phyloP scores from a whole-genome alignment of 495 filamentous ascomycete species.

The Mytilinidion resinicola region DNA sequence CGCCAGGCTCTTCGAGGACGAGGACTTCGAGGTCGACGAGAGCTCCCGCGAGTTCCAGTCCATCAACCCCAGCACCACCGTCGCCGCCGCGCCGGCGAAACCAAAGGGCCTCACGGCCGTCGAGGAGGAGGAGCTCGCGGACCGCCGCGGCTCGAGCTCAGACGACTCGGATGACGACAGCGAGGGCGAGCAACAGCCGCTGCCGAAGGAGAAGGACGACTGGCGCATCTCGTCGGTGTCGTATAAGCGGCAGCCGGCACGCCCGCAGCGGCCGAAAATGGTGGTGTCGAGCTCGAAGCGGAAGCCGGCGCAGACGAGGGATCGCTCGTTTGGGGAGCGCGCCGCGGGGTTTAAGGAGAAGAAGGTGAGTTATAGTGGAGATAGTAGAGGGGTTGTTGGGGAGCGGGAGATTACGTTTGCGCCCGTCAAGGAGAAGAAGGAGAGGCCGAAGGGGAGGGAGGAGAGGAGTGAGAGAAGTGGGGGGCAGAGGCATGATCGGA shows the following conservation, averaged over 20 bases:
- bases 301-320: conserved; percentile 40
- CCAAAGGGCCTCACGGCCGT: conserved; percentile 58
- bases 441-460: conserved; percentile 24
- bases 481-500: conserved; percentile 33
- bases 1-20: conserved; percentile 79
- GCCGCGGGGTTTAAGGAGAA: conserved; percentile 46
- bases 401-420: conserved; percentile 84
- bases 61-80: conserved; percentile 74
- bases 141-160: conserved; percentile 32
- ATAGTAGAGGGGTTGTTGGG: conserved; percentile 58
- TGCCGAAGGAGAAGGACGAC: conserved; percentile 17
- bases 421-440: conserved; percentile 54
- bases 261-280: conserved; percentile 47
- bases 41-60: conserved; percentile 76
- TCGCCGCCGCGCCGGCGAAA: conserved; percentile 21
- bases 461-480: conserved; percentile 21
- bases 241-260: conserved; percentile 51
- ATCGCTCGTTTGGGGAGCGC: conserved; percentile 66
- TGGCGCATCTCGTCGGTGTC: conserved; percentile 62
- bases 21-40: conserved; percentile 90
- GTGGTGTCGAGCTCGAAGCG: conserved; percentile 48
- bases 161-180: conserved; percentile 28
- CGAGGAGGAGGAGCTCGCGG: conserved; percentile 54
- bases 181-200: conserved; percentile 34
- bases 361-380: conserved; percentile 15